Evolutionary conservation across 2,329 filamentous ascomycete genomes (phyloP).

Genomic region (Diaporthe sp.): DNA sequence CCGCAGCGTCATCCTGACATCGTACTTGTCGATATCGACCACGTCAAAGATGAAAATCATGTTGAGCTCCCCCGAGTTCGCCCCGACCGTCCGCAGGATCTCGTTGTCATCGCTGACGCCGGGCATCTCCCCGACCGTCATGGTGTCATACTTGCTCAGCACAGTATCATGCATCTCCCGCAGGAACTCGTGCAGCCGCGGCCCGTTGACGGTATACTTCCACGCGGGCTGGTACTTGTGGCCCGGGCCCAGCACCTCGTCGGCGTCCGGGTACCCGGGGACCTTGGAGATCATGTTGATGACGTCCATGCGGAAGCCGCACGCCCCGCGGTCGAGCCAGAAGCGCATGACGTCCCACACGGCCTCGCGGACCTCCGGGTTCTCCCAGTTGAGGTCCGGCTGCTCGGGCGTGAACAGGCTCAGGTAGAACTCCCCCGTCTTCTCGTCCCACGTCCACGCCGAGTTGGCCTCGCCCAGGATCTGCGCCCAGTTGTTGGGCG

Average conservation of each 20-base stretch:
- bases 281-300: constrained; percentile 35
- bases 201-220: constrained; percentile 30
- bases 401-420: constrained; percentile 77
- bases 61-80: constrained; percentile 67
- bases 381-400: constrained; percentile 84
- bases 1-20: constrained; percentile 30
- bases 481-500: constrained; percentile 69
- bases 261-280: constrained; percentile 28
- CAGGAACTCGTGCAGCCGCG: constrained; percentile 35
- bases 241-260: constrained; percentile 18
- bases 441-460: constrained; percentile 61
- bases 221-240: constrained; percentile 29
- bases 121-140: constrained; percentile 35
- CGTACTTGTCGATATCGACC: constrained; percentile 39
- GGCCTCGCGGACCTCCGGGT: constrained; percentile 69
- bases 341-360: constrained; percentile 78
- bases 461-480: constrained; percentile 47
- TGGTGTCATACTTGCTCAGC: constrained; percentile 32
- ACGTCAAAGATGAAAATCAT: constrained; percentile 82
- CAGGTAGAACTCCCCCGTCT: constrained; percentile 67
- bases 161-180: constrained; percentile 28
- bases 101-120: constrained; percentile 27
- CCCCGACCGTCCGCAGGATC: constrained; percentile 31
- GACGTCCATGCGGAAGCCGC: constrained; percentile 69
- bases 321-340: constrained; percentile 76